Evolutionary conservation across 2,329 filamentous ascomycete genomes (phyloP).

Genomic region (Sclerotinia glacialis): DNA sequence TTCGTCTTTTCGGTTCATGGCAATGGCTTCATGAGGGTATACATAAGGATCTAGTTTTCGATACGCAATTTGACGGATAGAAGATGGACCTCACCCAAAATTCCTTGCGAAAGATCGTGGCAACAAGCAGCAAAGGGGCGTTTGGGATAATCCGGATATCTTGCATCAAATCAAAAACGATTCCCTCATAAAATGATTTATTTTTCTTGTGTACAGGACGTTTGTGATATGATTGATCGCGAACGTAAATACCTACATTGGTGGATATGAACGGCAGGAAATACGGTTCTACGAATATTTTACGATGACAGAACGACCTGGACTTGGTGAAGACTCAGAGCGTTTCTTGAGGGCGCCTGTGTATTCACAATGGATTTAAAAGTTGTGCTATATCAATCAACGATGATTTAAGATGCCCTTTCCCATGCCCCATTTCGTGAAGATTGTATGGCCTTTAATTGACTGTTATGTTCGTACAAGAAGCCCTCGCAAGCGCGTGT

Average conservation of each 20-base stretch:
- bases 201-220: conserved; percentile 33
- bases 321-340: conserved; percentile 59
- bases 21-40: conserved; percentile 34
- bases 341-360: conserved; percentile 62
- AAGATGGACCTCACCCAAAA: conserved; percentile 60
- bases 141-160: conserved; percentile 77
- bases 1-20: conserved; percentile 34
- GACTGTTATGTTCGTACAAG: background rate
- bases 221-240: conserved; percentile 35
- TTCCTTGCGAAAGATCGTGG: conserved; percentile 44
- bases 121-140: conserved; percentile 53
- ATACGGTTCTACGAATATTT: conserved; percentile 56
- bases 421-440: conserved; percentile 13
- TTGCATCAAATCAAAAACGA: conserved; percentile 56
- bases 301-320: conserved; percentile 39
- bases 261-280: conserved; percentile 44
- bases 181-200: conserved; percentile 33
- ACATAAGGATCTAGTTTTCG: conserved; percentile 29
- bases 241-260: conserved; percentile 47
- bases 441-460: background rate
- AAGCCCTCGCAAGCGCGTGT: conserved; percentile 1
- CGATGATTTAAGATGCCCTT: conserved; percentile 40
- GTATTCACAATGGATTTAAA: conserved; percentile 43
- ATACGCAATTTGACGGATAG: conserved; percentile 62
- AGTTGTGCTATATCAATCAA: conserved; percentile 56